Evolutionary conservation across 164 flowering plant species (phyloP), one percentile per base, ranked within the genome.

Genomic region (Hamamelis virginiana): DNA sequence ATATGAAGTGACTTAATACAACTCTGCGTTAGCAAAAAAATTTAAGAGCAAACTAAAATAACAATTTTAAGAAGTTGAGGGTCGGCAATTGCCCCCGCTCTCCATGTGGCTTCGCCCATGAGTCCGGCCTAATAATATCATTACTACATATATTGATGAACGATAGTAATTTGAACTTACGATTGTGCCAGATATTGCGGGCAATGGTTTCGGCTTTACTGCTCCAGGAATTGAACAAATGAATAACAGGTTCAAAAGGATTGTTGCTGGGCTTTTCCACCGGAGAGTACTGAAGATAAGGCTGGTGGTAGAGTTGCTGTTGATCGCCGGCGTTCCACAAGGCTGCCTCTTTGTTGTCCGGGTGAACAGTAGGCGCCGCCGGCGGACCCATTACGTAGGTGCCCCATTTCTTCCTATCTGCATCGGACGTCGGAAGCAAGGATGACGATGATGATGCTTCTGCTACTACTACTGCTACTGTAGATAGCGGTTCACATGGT

Each of bases 101-200:
- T n/a, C n/a, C n/a, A n/a, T n/a, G n/a, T n/a, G n/a, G n/a, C n/a
- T n/a, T n/a, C n/a, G n/a, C n/a, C n/a, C n/a, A n/a, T n/a, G n/a
- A n/a, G n/a, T n/a, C n/a, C n/a, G n/a, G n/a, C n/a, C n/a, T n/a
- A n/a, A n/a, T n/a, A n/a, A n/a, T n/a, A n/a, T n/a, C n/a, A n/a
- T n/a, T n/a, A n/a, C n/a, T n/a, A n/a, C n/a, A n/a, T n/a, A 25
- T 11, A 58, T 12, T 25, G 33, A 58, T 25, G 33, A 58, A 21
- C 38, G 12, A 15, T n/a, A n/a, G n/a, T n/a, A n/a, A n/a, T 50
- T 16, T 18, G 52, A 14, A 55, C 76, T 71, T 80, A 85, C 88
- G 56, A 62, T 85, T 61, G 33, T 74, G 81, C 86, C 86, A 85
- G 71, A 83, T 65, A 65, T 85, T 85, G 50, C 74, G 65, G 44